These are phyloP conservation scores for Dictyostelium intermedium DNA, from an alignment of 78 protist genomes.

Conservation along the genomic window DNA sequence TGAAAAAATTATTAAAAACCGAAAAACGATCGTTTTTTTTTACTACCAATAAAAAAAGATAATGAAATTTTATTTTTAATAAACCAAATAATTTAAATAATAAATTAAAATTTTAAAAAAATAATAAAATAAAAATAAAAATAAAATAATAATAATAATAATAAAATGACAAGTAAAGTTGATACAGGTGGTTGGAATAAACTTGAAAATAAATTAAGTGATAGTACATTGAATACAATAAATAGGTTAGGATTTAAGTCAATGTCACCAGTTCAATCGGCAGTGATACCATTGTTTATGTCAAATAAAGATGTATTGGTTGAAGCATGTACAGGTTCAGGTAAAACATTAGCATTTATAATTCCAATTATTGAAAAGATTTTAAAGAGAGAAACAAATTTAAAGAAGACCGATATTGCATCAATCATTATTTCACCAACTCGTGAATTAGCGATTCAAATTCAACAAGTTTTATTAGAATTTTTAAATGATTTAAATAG, in stretches of 20 bases:
- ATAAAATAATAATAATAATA: background rate
- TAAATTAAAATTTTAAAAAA: background rate
- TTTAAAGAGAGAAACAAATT: constrained; percentile 23
- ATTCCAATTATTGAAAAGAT: constrained; percentile 93
- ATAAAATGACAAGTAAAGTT: constrained; percentile 7
- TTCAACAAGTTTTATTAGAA: constrained; percentile 37
- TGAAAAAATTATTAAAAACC: background rate
- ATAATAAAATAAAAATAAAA: background rate
- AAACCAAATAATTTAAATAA: background rate
- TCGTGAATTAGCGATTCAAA: constrained; percentile 82
- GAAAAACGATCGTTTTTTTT: no score
- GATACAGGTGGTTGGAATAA: constrained; percentile 37
- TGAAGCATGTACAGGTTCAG: constrained; percentile 90
- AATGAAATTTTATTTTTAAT: background rate
- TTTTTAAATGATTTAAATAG: constrained; percentile 12
- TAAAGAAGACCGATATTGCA: constrained; percentile 33
- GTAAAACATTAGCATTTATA: constrained; percentile 96
- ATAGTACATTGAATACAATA: constrained; percentile 9
- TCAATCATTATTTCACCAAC: constrained; percentile 78
- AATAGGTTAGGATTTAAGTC: constrained; percentile 53
- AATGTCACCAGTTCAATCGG: constrained; percentile 88
- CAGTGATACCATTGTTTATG: constrained; percentile 86
- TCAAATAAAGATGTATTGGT: constrained; percentile 89
- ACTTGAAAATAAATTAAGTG: constrained; percentile 8
- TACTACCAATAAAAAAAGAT: no score